Evolutionary conservation across 179 eudicot genomes (phyloP).

Genomic region (Drosera spatulata): DNA sequence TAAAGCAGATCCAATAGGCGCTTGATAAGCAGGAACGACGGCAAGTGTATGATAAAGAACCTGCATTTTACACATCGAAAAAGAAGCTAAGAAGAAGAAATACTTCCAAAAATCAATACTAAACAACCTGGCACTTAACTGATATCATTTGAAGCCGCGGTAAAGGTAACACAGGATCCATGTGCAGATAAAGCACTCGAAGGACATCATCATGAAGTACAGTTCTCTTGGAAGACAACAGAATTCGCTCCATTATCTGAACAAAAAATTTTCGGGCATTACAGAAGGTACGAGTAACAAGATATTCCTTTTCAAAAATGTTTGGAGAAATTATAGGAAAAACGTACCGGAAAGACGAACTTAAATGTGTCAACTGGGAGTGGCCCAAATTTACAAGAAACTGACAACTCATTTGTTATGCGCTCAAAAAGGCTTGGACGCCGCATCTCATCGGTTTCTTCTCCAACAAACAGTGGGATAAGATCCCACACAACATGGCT

Average conservation of each 20-base stretch:
- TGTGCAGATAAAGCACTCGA: slow-evolving; percentile 69
- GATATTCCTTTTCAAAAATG: background rate
- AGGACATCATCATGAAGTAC: slow-evolving; percentile 80
- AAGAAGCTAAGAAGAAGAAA: slow-evolving; percentile 5
- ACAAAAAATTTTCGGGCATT: background rate
- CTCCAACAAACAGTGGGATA: slow-evolving; percentile 33
- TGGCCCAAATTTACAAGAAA: slow-evolving; percentile 81
- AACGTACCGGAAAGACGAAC: slow-evolving; percentile 78
- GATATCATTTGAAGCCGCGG: slow-evolving; percentile 97
- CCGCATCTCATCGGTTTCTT: slow-evolving; percentile 30
- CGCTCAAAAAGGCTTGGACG: slow-evolving; percentile 62
- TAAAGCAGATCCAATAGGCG: slow-evolving; percentile 73
- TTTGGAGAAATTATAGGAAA: background rate
- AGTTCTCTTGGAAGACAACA: slow-evolving; percentile 85
- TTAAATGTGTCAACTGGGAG: slow-evolving; percentile 90
- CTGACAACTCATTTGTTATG: slow-evolving; percentile 51
- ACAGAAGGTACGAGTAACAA: background rate
- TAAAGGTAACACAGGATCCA: slow-evolving; percentile 85
- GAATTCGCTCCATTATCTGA: slow-evolving; percentile 83
- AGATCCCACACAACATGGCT: slow-evolving; percentile 42
- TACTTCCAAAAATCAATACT: background rate
- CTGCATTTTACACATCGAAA: slow-evolving; percentile 25
- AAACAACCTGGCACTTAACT: slow-evolving; percentile 28
- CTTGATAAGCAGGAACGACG: slow-evolving; percentile 72
- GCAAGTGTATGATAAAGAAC: slow-evolving; percentile 93